A percentile compares a stretch with the other conserved stretches of the same genome.
phyloP scores from a whole-genome alignment of 495 filamentous ascomycete genomes.

The Clavariopsis aquatica region DNA sequence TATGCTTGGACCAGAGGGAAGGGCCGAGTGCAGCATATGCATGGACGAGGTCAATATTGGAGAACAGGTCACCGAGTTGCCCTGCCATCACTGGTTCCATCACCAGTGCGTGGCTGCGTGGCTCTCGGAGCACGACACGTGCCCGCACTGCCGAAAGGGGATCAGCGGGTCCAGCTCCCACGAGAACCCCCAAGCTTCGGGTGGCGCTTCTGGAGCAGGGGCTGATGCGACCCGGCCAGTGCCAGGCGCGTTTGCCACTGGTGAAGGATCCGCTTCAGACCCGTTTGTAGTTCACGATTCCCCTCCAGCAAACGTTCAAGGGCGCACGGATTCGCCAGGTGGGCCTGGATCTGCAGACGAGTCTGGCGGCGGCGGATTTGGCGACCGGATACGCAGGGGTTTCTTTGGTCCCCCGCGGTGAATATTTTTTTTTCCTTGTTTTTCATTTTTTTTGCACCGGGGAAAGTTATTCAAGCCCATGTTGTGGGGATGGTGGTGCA shows the following conservation, averaged over 20 bases:
- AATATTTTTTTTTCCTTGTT: constrained; percentile 1
- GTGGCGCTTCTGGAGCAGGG: background rate
- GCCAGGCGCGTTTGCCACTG: constrained; percentile 31
- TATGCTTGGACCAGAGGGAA: constrained; percentile 65
- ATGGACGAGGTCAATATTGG: constrained; percentile 80
- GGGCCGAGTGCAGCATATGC: constrained; percentile 86
- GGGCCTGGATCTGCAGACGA: constrained; percentile 2
- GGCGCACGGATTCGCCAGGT: background rate
- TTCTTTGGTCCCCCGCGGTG: constrained; percentile 30
- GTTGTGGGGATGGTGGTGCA: background rate
- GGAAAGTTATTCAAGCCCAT: background rate
- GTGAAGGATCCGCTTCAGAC: constrained; percentile 24
- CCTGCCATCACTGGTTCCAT: constrained; percentile 93
- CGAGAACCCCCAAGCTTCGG: background rate
- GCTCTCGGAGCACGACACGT: constrained; percentile 86
- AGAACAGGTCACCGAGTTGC: constrained; percentile 74
- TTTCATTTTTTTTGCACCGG: no score
- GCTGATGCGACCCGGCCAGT: constrained; percentile 2
- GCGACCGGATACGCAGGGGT: constrained; percentile 32
- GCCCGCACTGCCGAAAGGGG: constrained; percentile 79
- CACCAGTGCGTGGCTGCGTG: constrained; percentile 73
- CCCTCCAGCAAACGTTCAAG: background rate
- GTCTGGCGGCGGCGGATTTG: constrained; percentile 6
- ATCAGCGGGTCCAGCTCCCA: constrained; percentile 48
- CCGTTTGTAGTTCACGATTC: constrained; percentile 20